phyloP scores from a whole-genome alignment of 1,284 basidiomycete genomes.

The Schizophyllum amplum region DNA sequence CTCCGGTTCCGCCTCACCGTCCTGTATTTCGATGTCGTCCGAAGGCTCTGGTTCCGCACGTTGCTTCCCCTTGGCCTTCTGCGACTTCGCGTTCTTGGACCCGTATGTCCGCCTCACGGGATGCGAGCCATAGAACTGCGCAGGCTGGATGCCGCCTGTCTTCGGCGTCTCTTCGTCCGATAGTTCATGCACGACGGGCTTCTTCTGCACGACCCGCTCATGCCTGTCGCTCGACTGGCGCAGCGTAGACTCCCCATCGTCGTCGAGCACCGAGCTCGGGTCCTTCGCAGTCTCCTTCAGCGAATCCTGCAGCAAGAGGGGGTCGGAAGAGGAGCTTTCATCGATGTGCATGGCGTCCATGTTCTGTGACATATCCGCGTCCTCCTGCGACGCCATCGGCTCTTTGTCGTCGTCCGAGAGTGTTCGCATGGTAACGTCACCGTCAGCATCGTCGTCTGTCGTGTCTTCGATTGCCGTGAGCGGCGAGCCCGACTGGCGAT shows the following conservation, averaged over 20 bases:
- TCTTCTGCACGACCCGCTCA: neutral
- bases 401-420: neutral
- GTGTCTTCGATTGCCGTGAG: neutral
- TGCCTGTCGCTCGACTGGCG: neutral
- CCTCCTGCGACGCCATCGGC: neutral
- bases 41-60: conserved; percentile 66
- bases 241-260: neutral
- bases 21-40: conserved; percentile 41
- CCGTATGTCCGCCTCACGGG: neutral
- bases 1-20: neutral
- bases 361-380: neutral
- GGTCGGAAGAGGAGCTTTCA: too few species aligned
- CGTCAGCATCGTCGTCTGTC: neutral
- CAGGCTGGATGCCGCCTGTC: neutral
- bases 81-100: neutral
- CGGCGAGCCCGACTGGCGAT: too few species aligned
- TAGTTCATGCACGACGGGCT: neutral
- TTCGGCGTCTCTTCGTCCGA: neutral
- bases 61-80: conserved; percentile 67
- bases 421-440: neutral
- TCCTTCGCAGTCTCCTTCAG: neutral
- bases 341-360: neutral
- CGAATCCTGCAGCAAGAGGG: too few species aligned
- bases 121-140: neutral
- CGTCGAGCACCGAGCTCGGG: neutral